Conservation (phyloP, 1,284 basidiomycete species). For the Macrocystidia cucumis region DNA sequence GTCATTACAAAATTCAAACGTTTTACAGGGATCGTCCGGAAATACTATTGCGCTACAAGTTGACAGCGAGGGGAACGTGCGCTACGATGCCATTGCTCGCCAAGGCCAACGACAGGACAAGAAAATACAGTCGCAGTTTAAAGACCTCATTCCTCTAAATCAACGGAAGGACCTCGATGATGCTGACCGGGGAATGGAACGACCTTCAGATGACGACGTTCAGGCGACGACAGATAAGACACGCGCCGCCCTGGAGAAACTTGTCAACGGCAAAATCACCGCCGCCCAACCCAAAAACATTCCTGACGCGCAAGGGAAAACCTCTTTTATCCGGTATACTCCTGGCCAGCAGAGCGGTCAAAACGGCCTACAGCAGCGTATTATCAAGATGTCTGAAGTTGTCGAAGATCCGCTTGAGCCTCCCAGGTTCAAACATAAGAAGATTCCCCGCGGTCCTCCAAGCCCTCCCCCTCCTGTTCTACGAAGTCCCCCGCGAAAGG, state of each 20-base stretch:
- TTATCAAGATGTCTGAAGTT: conserved; percentile 98
- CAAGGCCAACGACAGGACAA: conserved; percentile 89
- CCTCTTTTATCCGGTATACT: conserved; percentile 92
- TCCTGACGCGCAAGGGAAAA: conserved; percentile 71
- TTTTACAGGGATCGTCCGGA: conserved; percentile 68
- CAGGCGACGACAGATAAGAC: conserved; percentile 88
- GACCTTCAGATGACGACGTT: conserved; percentile 89
- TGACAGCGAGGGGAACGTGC: conserved; percentile 92
- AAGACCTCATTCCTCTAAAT: conserved; percentile 90
- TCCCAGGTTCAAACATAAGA: conserved; percentile 96
- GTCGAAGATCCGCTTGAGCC: conserved; percentile 98
- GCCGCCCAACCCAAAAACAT: conserved; percentile 91
- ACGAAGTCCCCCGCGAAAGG: conserved; percentile 92
- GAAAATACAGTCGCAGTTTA: conserved; percentile 90
- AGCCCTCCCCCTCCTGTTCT: conserved; percentile 97
- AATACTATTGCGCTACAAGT: conserved; percentile 96
- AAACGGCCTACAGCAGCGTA: conserved; percentile 79
- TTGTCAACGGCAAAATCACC: conserved; percentile 95
- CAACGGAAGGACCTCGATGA: conserved; percentile 88
- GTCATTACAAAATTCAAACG: conserved; percentile 1
- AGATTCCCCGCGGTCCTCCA: conserved; percentile 92
- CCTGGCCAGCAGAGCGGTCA: conserved; percentile 79
- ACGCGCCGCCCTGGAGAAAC: conserved; percentile 84
- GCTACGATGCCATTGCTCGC: conserved; percentile 95
- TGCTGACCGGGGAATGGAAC: conserved; percentile 69